Evolutionary conservation across 371 early-diverging fungal genomes (phyloP).

Genomic region (Circinella umbellata): DNA sequence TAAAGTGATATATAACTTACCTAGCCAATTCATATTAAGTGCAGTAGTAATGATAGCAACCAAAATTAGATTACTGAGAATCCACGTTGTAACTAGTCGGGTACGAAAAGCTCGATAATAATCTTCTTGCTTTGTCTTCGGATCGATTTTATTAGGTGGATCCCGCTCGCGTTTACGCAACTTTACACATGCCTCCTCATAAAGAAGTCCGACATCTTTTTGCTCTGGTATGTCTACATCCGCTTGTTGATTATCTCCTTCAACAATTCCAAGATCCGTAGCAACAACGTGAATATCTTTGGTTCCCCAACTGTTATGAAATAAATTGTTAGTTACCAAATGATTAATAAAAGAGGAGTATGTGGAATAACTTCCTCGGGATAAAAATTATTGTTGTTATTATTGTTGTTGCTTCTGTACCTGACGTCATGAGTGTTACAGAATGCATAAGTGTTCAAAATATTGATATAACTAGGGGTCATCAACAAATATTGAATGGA

Average conservation of each 20-base stretch:
- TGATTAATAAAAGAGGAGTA: no score
- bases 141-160: constrained; percentile 60
- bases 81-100: constrained; percentile 81
- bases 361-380: not conserved
- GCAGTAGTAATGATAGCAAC: constrained; percentile 59
- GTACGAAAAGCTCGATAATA: constrained; percentile 88
- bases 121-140: constrained; percentile 85
- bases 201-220: constrained; percentile 68
- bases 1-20: constrained; percentile 4
- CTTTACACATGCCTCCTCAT: constrained; percentile 66
- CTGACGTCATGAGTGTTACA: constrained; percentile 93
- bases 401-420: constrained; percentile 1
- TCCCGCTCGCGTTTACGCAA: constrained; percentile 40
- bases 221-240: constrained; percentile 68
- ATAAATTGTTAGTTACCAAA: no score
- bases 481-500: constrained; percentile 87
- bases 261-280: constrained; percentile 54
- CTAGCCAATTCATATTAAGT: constrained; percentile 30
- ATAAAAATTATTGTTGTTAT: not conserved
- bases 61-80: constrained; percentile 78
- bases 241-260: constrained; percentile 46
- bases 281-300: constrained; percentile 75
- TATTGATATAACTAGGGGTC: constrained; percentile 84
- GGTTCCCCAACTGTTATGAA: constrained; percentile 80
- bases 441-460: constrained; percentile 92